These are phyloP conservation scores for Yarrowia sp. DNA, from an alignment of 805 yeast genomes.

Conservation along the genomic window DNA sequence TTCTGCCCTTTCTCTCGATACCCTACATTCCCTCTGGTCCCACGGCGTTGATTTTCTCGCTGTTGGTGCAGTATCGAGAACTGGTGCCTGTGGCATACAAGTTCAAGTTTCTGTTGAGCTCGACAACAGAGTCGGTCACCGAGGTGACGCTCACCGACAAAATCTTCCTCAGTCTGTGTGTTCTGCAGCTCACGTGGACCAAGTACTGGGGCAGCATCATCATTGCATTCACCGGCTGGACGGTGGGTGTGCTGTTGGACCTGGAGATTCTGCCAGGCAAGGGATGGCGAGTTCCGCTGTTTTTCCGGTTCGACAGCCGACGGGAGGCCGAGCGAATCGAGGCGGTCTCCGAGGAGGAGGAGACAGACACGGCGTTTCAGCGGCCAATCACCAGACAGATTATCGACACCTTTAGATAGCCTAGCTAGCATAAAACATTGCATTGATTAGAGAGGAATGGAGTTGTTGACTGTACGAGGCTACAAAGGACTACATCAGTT, in stretches of 20 bases:
- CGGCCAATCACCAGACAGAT: slow-evolving; percentile 39
- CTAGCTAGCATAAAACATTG: slow-evolving; percentile 9
- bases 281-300: slow-evolving; percentile 52
- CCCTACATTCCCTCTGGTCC: slow-evolving; percentile 50
- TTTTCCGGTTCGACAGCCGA: slow-evolving; percentile 32
- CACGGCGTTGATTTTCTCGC: slow-evolving; percentile 49
- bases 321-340: slow-evolving; percentile 29
- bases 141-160: slow-evolving; percentile 49
- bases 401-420: slow-evolving; percentile 39
- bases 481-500: no score
- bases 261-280: slow-evolving; percentile 53
- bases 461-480: no score
- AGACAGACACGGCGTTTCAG: slow-evolving; percentile 37
- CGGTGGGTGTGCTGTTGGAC: slow-evolving; percentile 50
- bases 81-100: slow-evolving; percentile 54
- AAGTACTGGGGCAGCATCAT: slow-evolving; percentile 48
- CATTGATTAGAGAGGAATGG: slow-evolving; percentile 1
- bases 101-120: slow-evolving; percentile 47
- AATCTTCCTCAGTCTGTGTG: slow-evolving; percentile 49
- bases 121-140: slow-evolving; percentile 41
- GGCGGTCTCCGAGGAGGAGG: slow-evolving; percentile 33
- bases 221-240: slow-evolving; percentile 51
- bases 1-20: slow-evolving; percentile 41
- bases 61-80: slow-evolving; percentile 51
- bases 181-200: slow-evolving; percentile 50